Conservation (phyloP, 768 basidiomycete genomes). For the Boletus coccyginus region DNA sequence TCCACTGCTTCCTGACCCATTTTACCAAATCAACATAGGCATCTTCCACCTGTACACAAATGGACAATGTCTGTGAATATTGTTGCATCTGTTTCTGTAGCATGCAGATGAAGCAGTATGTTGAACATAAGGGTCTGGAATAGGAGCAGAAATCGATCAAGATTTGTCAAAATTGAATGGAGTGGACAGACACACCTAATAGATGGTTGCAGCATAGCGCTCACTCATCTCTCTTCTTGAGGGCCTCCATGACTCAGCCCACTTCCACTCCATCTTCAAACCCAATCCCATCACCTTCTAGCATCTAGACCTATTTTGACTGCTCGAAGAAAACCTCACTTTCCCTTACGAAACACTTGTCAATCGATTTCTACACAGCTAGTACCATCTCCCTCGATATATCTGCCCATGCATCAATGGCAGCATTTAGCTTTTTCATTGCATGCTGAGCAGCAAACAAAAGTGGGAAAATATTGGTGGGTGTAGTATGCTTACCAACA, state of each 20-base stretch:
- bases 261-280: constrained; percentile 81
- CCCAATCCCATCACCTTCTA: constrained; percentile 68
- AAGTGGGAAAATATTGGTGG: constrained; percentile 63
- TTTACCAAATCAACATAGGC: constrained; percentile 42
- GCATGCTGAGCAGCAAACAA: constrained; percentile 67
- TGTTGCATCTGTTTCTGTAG: constrained; percentile 53
- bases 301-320: constrained; percentile 69
- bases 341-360: constrained; percentile 57
- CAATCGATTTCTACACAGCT: constrained; percentile 56
- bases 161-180: background rate
- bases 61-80: constrained; percentile 67
- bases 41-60: constrained; percentile 72
- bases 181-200: constrained; percentile 55
- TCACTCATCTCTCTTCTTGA: constrained; percentile 63
- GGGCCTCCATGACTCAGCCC: constrained; percentile 67
- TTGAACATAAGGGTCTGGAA: constrained; percentile 59
- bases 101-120: constrained; percentile 67
- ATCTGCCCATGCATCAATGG: constrained; percentile 52
- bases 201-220: constrained; percentile 62
- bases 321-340: constrained; percentile 65
- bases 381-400: constrained; percentile 58
- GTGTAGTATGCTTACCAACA: constrained; percentile 64
- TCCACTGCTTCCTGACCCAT: constrained; percentile 81
- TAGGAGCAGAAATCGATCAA: background rate
- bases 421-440: constrained; percentile 47